phyloP scores from a whole-genome alignment of 495 filamentous ascomycete species.

The Penicillium turbatum region DNA sequence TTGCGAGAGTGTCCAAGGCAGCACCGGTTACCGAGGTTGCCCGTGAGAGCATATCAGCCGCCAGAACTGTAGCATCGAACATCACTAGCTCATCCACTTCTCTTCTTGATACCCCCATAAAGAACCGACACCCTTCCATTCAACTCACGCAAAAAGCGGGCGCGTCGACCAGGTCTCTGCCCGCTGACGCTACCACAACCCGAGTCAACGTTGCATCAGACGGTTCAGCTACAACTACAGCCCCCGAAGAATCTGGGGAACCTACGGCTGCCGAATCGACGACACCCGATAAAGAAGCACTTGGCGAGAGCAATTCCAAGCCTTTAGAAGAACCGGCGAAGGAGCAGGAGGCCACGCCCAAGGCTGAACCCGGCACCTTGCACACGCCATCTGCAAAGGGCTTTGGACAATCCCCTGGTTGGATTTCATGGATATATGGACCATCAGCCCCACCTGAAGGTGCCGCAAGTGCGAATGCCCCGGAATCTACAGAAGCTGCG shows the following conservation, averaged over 20 bases:
- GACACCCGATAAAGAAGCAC: constrained; percentile 22
- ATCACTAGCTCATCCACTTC: constrained; percentile 31
- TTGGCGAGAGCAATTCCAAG: constrained; percentile 14
- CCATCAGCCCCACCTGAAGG: constrained; percentile 13
- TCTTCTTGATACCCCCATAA: constrained; percentile 26
- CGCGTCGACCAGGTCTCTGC: constrained; percentile 44
- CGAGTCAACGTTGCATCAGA: constrained; percentile 48
- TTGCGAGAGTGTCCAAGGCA: constrained; percentile 58
- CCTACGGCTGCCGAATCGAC: constrained; percentile 14
- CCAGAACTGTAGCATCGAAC: constrained; percentile 45
- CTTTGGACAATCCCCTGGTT: constrained; percentile 43
- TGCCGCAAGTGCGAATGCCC: background rate
- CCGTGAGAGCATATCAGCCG: constrained; percentile 68
- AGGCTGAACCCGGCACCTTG: constrained; percentile 7
- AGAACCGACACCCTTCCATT: constrained; percentile 32
- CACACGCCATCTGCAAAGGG: constrained; percentile 13
- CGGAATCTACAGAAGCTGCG: constrained; percentile 15
- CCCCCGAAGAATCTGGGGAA: constrained; percentile 25
- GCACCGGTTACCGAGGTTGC: constrained; percentile 69
- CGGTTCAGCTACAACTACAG: constrained; percentile 35
- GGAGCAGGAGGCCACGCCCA: constrained; percentile 13
- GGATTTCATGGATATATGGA: constrained; percentile 57
- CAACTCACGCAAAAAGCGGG: constrained; percentile 41
- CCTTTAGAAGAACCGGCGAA: constrained; percentile 17
- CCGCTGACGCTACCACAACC: constrained; percentile 46